These are phyloP conservation scores for Hanseniaspora singularis DNA, from an alignment of 805 yeast species.

Conservation along the genomic window DNA sequence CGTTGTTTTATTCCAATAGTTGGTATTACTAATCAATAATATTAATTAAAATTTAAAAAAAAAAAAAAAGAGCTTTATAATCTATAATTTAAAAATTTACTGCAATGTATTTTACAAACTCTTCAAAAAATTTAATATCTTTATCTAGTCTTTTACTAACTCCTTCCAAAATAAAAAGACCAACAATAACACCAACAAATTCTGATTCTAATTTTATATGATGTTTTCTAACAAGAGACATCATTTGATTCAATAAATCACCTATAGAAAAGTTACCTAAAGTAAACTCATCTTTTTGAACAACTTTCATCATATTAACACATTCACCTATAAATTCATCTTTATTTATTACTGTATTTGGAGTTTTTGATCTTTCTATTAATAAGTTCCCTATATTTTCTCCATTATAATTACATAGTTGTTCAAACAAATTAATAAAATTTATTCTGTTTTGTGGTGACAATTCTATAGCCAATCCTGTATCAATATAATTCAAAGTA, in stretches of 20 bases:
- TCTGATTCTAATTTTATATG: conserved; percentile 98
- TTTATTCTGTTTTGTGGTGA: conserved; percentile 66
- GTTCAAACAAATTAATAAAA: conserved; percentile 78
- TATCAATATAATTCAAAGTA: conserved; percentile 62
- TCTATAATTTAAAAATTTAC: not conserved
- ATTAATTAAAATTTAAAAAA: too few species aligned
- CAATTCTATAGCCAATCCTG: conserved; percentile 86
- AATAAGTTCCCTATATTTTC: conserved; percentile 87
- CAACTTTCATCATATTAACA: conserved; percentile 65
- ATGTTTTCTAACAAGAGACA: conserved; percentile 81
- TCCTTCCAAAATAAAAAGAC: conserved; percentile 83
- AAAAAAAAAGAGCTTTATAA: not conserved
- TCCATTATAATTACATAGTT: conserved; percentile 86
- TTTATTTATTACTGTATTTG: conserved; percentile 75
- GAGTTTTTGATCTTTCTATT: conserved; percentile 90
- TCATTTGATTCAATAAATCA: conserved; percentile 73
- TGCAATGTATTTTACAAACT: conserved; percentile 49
- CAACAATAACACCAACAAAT: conserved; percentile 88
- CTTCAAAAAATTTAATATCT: conserved; percentile 83
- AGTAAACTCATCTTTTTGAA: conserved; percentile 80
- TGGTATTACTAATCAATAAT: too few species aligned
- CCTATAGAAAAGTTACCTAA: conserved; percentile 87
- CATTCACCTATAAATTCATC: conserved; percentile 83
- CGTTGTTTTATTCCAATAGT: not conserved
- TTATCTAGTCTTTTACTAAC: conserved; percentile 92